Evolutionary conservation across 2,329 filamentous ascomycete genomes (phyloP).

Genomic region (Pseudogymnoascus sp.): DNA sequence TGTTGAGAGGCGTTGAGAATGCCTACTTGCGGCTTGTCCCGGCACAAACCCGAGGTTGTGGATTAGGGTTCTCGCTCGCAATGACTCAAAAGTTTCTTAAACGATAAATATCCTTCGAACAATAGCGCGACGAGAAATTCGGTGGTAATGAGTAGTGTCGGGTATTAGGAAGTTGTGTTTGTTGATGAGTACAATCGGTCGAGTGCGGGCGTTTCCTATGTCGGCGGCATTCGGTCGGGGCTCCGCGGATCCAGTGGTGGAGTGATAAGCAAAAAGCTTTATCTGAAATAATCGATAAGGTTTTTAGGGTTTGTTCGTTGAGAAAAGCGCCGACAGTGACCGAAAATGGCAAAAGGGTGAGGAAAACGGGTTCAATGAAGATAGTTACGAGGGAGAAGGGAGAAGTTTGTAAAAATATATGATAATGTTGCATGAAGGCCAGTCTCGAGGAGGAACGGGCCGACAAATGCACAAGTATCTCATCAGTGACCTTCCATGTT

Average conservation of each 20-base stretch:
- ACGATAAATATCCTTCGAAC: neutral
- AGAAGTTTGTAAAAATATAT: neutral
- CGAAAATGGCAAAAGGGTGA: neutral
- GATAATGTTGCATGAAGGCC: neutral
- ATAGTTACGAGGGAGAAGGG: neutral
- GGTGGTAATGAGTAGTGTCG: neutral
- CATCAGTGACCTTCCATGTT: slow-evolving; percentile 2
- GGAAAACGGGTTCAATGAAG: neutral
- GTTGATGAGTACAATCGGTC: neutral
- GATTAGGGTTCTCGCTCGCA: neutral
- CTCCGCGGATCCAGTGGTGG: neutral
- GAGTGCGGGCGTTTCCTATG: neutral
- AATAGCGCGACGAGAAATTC: neutral
- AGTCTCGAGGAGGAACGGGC: neutral
- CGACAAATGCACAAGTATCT: neutral
- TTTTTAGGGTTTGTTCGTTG: slow-evolving; percentile 6
- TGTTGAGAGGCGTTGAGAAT: slow-evolving; percentile 9
- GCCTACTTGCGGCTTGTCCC: neutral
- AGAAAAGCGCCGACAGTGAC: neutral
- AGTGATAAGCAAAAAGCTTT: slow-evolving; percentile 8
- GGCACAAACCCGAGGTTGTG: slow-evolving; percentile 1
- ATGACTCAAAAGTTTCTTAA: neutral
- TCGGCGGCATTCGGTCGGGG: neutral
- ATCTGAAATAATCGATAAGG: slow-evolving; percentile 5
- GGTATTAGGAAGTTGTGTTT: neutral